These are phyloP conservation scores for Penicillium griseofulvum DNA, from an alignment of 2,329 filamentous ascomycete genomes.

Conservation along the genomic window DNA sequence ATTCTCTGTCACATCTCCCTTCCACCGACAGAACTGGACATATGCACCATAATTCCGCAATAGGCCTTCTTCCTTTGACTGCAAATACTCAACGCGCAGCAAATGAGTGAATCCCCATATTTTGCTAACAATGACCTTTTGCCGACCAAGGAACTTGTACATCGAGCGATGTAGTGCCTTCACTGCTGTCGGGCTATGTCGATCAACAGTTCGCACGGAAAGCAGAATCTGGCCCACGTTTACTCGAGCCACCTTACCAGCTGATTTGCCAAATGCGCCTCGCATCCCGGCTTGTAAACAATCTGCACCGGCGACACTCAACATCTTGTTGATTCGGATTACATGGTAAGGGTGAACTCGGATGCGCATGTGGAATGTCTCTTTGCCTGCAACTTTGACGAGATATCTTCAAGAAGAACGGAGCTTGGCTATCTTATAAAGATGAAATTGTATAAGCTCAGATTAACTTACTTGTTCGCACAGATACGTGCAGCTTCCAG, in stretches of 20 bases:
- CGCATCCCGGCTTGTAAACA: neutral
- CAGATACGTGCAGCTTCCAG: conserved; percentile 8
- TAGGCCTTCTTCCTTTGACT: neutral
- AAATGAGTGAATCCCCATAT: neutral
- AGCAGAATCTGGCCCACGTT: neutral
- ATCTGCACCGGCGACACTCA: neutral
- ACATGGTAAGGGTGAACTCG: neutral
- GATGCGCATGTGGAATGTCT: neutral
- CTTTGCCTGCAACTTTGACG: neutral
- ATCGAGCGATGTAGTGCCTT: conserved; percentile 6
- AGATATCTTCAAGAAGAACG: neutral
- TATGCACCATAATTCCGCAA: neutral
- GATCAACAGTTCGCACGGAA: neutral
- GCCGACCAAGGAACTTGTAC: conserved; percentile 13
- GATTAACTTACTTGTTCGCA: neutral
- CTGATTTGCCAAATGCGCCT: neutral
- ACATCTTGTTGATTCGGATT: neutral
- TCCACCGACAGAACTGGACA: neutral
- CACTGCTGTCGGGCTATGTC: neutral
- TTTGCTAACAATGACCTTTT: conserved; percentile 10
- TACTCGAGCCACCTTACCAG: neutral
- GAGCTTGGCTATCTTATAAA: neutral
- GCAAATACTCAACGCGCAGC: neutral
- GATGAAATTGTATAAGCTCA: no score
- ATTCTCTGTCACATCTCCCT: neutral